These are phyloP conservation scores for Cryphonectria naterciae DNA, from an alignment of 2,329 filamentous ascomycete species.

Conservation along the genomic window DNA sequence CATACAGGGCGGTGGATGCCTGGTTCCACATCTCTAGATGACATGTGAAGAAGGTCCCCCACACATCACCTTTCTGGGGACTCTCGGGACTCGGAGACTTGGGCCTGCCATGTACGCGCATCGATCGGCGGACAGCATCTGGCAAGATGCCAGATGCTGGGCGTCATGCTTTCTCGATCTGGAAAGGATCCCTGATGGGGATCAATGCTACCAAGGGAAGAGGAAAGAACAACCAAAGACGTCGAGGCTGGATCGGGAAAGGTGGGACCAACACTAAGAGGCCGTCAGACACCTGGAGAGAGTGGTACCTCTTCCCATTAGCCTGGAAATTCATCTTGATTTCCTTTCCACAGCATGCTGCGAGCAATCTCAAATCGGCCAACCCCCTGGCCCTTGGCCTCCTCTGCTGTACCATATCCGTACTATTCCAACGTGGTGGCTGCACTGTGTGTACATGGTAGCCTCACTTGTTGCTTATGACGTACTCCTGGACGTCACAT, in stretches of 20 bases:
- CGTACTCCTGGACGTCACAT: conserved; percentile 28
- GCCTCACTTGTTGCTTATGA: conserved; percentile 19
- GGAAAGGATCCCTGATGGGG: conserved; percentile 11
- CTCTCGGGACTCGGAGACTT: not conserved
- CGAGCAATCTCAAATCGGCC: conserved; percentile 16
- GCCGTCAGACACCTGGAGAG: not conserved
- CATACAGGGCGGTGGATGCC: not conserved
- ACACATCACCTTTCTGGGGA: not conserved
- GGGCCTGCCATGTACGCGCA: not conserved
- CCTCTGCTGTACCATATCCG: conserved; percentile 6
- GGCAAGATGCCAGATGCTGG: conserved; percentile 2
- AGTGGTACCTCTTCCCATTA: conserved; percentile 14
- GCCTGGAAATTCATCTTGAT: not conserved
- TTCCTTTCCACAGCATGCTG: not conserved
- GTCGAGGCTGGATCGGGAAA: not conserved
- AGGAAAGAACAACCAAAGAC: not conserved
- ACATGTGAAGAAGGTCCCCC: not conserved
- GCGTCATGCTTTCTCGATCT: conserved; percentile 24
- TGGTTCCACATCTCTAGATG: not conserved
- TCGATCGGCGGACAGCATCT: not conserved
- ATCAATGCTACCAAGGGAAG: conserved; percentile 5
- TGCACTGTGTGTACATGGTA: conserved; percentile 4
- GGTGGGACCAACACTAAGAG: not conserved
- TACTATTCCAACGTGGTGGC: conserved; percentile 22
- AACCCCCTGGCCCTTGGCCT: conserved; percentile 4